phyloP scores from a whole-genome alignment of 2,329 filamentous ascomycete genomes.

The Aspergillus unguis region DNA sequence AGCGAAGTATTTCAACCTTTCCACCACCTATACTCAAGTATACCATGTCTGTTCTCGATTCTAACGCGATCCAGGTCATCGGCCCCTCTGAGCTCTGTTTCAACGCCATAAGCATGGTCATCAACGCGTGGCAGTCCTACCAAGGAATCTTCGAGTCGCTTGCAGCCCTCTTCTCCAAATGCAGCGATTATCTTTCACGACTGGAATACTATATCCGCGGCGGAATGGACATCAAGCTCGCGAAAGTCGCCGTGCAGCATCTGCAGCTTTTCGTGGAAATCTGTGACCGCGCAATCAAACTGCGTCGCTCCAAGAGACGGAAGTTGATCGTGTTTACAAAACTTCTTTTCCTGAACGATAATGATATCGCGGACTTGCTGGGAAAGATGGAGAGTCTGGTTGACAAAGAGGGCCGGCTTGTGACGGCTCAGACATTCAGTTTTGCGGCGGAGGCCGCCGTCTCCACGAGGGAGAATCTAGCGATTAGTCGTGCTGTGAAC shows the following conservation, averaged over 20 bases:
- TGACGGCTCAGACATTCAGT: conserved; percentile 16
- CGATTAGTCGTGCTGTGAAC: conserved; percentile 14
- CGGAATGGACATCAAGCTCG: conserved; percentile 18
- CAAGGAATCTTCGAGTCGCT: conserved; percentile 20
- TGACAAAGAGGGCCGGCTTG: conserved; percentile 16
- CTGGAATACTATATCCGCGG: conserved; percentile 19
- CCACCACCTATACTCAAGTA: background rate
- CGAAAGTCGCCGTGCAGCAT: conserved; percentile 19
- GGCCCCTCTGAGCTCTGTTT: conserved; percentile 20
- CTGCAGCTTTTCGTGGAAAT: conserved; percentile 22
- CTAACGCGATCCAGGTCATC: conserved; percentile 14
- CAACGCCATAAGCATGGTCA: conserved; percentile 21
- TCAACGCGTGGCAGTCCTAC: conserved; percentile 21
- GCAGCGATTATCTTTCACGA: conserved; percentile 14
- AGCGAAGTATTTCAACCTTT: conserved; percentile 6
- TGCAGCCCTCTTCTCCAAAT: conserved; percentile 17
- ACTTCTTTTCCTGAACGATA: conserved; percentile 20
- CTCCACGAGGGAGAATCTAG: conserved; percentile 13
- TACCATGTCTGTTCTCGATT: background rate
- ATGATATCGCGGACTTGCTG: conserved; percentile 18
- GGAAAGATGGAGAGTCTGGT: conserved; percentile 16
- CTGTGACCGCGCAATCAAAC: conserved; percentile 17
- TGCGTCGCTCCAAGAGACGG: conserved; percentile 14
- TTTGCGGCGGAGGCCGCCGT: conserved; percentile 14
- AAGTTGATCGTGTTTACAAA: conserved; percentile 17